These are phyloP conservation scores for Dryadomyces sulphureus DNA, from an alignment of 2,329 filamentous ascomycete genomes.

Conservation along the genomic window DNA sequence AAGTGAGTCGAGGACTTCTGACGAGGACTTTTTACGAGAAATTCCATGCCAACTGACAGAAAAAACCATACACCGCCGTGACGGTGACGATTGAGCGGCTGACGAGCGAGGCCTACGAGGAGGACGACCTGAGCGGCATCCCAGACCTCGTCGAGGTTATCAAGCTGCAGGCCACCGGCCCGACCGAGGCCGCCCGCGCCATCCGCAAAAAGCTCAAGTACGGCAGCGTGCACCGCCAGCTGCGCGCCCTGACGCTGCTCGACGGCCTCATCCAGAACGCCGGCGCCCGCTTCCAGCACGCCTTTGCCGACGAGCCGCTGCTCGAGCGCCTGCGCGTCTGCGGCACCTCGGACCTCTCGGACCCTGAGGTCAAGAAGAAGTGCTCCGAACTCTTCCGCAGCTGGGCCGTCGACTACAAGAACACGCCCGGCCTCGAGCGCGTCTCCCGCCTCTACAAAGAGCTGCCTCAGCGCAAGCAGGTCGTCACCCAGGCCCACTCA, in stretches of 20 bases:
- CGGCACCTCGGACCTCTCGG: slow-evolving; percentile 70
- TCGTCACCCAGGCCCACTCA: slow-evolving; percentile 61
- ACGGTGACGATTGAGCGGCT: slow-evolving; percentile 85
- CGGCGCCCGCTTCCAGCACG: slow-evolving; percentile 69
- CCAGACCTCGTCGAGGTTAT: slow-evolving; percentile 91
- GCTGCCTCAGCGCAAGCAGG: slow-evolving; percentile 53
- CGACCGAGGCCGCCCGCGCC: slow-evolving; percentile 77
- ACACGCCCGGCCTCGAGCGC: slow-evolving; percentile 62
- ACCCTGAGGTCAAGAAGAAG: slow-evolving; percentile 74
- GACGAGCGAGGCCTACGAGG: slow-evolving; percentile 77
- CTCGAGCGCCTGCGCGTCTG: slow-evolving; percentile 83
- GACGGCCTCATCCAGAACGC: slow-evolving; percentile 94
- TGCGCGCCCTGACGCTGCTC: slow-evolving; percentile 74
- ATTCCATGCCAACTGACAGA: slow-evolving; percentile 22
- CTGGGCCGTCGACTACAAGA: slow-evolving; percentile 75
- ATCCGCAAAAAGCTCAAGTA: slow-evolving; percentile 98
- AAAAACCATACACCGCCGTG: slow-evolving; percentile 86
- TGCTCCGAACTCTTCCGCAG: slow-evolving; percentile 74
- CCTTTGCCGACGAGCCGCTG: slow-evolving; percentile 80
- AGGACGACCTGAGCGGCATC: slow-evolving; percentile 83
- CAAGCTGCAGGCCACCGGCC: slow-evolving; percentile 73
- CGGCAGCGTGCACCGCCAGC: slow-evolving; percentile 81
- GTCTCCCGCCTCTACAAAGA: slow-evolving; percentile 67
- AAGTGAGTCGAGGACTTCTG: not conserved
- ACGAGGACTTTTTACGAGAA: not conserved